These are phyloP conservation scores for Phaseolus lunatus DNA, from an alignment of 306 rosid species.

Conservation along the genomic window DNA sequence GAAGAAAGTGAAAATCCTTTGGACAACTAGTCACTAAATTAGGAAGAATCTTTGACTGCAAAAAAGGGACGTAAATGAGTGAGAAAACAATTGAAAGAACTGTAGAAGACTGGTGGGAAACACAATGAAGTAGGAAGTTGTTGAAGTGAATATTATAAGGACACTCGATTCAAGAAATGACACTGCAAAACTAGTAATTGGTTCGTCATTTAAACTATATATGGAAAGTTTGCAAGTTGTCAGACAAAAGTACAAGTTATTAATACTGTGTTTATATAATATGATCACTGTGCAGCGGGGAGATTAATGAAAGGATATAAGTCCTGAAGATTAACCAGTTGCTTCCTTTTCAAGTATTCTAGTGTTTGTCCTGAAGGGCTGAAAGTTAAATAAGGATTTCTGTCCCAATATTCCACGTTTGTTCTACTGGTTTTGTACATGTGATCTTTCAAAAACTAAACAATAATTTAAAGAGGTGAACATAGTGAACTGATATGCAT, in stretches of 20 bases:
- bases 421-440: constrained; percentile 39
- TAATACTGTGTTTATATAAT: constrained; percentile 34
- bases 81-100: not conserved
- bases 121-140: constrained; percentile 39
- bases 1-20: constrained; percentile 29
- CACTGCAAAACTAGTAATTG: constrained; percentile 42
- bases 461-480: constrained; percentile 34
- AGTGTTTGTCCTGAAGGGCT: not conserved
- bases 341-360: constrained; percentile 48
- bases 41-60: constrained; percentile 44
- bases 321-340: constrained; percentile 34
- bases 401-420: constrained; percentile 28
- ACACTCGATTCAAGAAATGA: constrained; percentile 49
- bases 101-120: constrained; percentile 35
- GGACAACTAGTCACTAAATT: constrained; percentile 39
- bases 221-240: constrained; percentile 42
- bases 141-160: constrained; percentile 40
- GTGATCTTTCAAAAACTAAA: constrained; percentile 37
- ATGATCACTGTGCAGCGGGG: constrained; percentile 33
- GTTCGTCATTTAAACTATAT: constrained; percentile 44
- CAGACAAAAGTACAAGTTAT: constrained; percentile 39
- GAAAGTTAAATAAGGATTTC: not conserved
- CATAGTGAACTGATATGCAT: not conserved
- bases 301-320: constrained; percentile 33
- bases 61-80: constrained; percentile 29